Percentiles rank a stretch among this genome's conserved stretches.
Evolutionary conservation across 2,329 filamentous ascomycete species (phyloP).

Genomic region (Pyricularia sp.): DNA sequence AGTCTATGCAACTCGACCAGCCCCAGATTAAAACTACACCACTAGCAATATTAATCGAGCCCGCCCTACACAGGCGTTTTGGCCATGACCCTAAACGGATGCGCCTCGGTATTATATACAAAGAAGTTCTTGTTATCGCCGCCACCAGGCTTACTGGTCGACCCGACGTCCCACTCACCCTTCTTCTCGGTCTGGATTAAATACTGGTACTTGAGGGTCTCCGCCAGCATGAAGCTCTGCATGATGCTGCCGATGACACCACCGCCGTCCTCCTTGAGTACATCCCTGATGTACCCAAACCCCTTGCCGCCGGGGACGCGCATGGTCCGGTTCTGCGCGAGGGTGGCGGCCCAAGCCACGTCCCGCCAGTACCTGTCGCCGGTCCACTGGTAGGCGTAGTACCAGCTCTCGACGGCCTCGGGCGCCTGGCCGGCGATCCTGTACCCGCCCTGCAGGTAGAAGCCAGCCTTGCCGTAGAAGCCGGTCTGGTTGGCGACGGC

Average conservation of each 20-base stretch:
- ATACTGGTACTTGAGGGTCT: not conserved
- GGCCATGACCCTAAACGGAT: conserved; percentile 20
- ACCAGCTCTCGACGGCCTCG: not conserved
- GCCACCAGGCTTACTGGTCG: not conserved
- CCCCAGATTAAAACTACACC: no score
- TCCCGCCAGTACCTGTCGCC: not conserved
- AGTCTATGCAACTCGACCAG: no score
- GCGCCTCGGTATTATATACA: conserved; percentile 35
- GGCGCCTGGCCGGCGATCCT: not conserved
- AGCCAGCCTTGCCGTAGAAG: not conserved
- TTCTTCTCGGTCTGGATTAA: not conserved
- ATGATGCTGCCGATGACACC: not conserved
- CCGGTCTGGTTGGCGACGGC: not conserved
- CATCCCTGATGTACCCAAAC: not conserved
- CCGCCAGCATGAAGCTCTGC: not conserved
- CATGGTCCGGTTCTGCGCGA: not conserved
- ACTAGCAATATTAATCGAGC: not conserved
- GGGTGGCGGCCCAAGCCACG: not conserved
- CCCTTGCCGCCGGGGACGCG: not conserved
- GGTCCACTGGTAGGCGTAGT: not conserved
- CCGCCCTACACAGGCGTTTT: not conserved
- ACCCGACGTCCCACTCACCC: not conserved
- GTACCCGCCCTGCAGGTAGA: not conserved
- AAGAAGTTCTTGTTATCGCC: not conserved
- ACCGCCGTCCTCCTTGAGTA: not conserved